Percentiles rank a stretch among this genome's conserved stretches.
Conservation (phyloP, 495 filamentous ascomycete species). For the Penicillium riverlandense region DNA sequence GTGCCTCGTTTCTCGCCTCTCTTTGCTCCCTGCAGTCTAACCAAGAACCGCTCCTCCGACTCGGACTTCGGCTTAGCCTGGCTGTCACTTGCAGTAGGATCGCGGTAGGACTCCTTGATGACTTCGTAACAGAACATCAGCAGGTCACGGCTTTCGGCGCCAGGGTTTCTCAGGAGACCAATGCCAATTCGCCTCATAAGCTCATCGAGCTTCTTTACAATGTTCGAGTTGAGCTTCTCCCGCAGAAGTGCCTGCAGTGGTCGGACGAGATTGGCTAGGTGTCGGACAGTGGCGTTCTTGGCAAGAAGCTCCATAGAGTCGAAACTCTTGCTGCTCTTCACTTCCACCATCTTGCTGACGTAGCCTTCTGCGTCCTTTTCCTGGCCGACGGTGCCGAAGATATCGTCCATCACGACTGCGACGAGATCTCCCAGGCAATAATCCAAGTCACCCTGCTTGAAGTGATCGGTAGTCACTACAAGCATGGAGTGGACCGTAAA, state of each 20-base stretch:
- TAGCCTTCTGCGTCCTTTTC: constrained; percentile 98
- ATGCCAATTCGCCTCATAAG: constrained; percentile 75
- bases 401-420: constrained; percentile 90
- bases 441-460: constrained; percentile 77
- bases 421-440: constrained; percentile 76
- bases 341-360: constrained; percentile 90
- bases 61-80: constrained; percentile 42
- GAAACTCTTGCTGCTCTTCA: constrained; percentile 94
- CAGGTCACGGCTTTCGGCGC: constrained; percentile 65
- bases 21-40: constrained; percentile 66
- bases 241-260: constrained; percentile 71
- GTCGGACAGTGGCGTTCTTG: constrained; percentile 63
- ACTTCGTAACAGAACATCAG: constrained; percentile 92
- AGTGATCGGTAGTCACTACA: constrained; percentile 62
- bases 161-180: constrained; percentile 73
- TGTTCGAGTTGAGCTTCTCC: constrained; percentile 73
- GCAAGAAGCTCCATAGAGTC: constrained; percentile 95
- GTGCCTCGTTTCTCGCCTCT: constrained; percentile 53
- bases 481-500: constrained; percentile 93
- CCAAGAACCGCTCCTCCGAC: constrained; percentile 62
- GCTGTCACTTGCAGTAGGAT: constrained; percentile 23
- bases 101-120: constrained; percentile 74
- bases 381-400: constrained; percentile 89
- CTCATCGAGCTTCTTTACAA: constrained; percentile 84
- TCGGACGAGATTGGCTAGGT: constrained; percentile 65